phyloP scores from a whole-genome alignment of 139 green algal species.

The Medakamo hakoo region DNA sequence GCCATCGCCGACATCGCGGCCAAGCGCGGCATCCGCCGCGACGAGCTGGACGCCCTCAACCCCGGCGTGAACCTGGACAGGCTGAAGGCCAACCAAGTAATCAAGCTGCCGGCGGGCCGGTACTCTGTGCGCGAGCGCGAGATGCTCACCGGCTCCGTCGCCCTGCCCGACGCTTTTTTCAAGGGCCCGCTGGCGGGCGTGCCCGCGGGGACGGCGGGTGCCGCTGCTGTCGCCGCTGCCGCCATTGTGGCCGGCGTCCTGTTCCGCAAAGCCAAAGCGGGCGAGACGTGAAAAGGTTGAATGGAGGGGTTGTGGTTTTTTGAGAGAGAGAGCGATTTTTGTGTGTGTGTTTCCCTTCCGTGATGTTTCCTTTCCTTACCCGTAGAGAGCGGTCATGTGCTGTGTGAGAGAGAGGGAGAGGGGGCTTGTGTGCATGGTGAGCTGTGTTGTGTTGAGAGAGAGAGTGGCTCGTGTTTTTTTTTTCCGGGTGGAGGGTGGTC shows the following conservation, averaged over 20 bases:
- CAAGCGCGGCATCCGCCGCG: slow-evolving; percentile 47
- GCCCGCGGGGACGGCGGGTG: background rate
- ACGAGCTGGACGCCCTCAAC: slow-evolving; percentile 60
- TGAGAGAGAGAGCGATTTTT: too few species aligned
- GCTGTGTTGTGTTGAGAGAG: too few species aligned
- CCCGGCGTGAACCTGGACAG: slow-evolving; percentile 43
- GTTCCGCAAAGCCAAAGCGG: background rate
- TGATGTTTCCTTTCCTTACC: too few species aligned
- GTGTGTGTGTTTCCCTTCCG: too few species aligned
- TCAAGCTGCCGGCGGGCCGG: slow-evolving; percentile 62
- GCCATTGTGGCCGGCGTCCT: background rate
- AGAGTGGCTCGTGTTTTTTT: too few species aligned
- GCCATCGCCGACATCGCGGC: slow-evolving; percentile 47
- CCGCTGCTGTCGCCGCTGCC: background rate
- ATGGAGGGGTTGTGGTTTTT: too few species aligned
- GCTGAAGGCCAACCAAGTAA: slow-evolving; percentile 36
- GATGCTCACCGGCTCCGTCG: slow-evolving; percentile 56
- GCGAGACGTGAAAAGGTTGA: background rate
- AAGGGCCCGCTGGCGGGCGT: background rate
- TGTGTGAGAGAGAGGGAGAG: too few species aligned
- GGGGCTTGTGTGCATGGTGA: too few species aligned
- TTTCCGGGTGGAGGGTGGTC: too few species aligned
- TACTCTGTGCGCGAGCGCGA: slow-evolving; percentile 78
- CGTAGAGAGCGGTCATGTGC: too few species aligned
- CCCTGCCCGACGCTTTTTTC: slow-evolving; percentile 40